Percentiles rank a stretch among this genome's conserved stretches.
Conservation (phyloP, 2,329 filamentous ascomycete species). For the Penicillium expansum region DNA sequence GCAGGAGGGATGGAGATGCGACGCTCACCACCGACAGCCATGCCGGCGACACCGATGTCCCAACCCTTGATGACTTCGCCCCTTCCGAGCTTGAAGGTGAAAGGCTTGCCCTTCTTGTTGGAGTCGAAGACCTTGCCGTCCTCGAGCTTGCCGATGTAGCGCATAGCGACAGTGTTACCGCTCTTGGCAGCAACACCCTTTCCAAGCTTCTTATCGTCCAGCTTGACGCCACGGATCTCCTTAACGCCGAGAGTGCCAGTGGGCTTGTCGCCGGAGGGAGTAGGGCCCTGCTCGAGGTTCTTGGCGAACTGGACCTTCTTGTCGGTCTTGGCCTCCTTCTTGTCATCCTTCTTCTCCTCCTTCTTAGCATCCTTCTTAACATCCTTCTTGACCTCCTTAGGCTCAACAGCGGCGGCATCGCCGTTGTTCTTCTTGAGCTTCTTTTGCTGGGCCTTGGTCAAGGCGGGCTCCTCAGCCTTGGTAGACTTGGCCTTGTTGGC, state of each 20-base stretch:
- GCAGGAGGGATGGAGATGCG: constrained; percentile 83
- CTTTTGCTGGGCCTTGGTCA: constrained; percentile 96
- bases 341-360: constrained; percentile 75
- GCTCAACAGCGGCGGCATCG: constrained; percentile 65
- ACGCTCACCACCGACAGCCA: constrained; percentile 90
- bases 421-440: constrained; percentile 99
- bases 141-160: constrained; percentile 95
- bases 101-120: constrained; percentile 99
- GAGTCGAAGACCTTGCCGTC: constrained; percentile 96
- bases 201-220: constrained; percentile 94
- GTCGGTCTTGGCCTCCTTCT: constrained; percentile 58
- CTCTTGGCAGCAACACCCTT: constrained; percentile 82
- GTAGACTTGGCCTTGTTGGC: constrained; percentile 53
- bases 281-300: constrained; percentile 96
- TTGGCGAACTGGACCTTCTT: constrained; percentile 99
- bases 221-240: constrained; percentile 80
- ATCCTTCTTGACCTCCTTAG: constrained; percentile 54
- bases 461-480: constrained; percentile 64
- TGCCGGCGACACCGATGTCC: constrained; percentile 91
- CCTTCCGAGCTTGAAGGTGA: constrained; percentile 89
- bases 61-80: constrained; percentile 98
- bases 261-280: constrained; percentile 60
- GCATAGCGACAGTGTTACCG: constrained; percentile 86
- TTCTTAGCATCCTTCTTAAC: constrained; percentile 46
- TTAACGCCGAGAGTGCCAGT: constrained; percentile 66